A percentile compares a stretch with the other conserved stretches of the same genome.
Evolutionary conservation across 148 eudicot genomes (phyloP).

Genomic region (Arbutus unedo): DNA sequence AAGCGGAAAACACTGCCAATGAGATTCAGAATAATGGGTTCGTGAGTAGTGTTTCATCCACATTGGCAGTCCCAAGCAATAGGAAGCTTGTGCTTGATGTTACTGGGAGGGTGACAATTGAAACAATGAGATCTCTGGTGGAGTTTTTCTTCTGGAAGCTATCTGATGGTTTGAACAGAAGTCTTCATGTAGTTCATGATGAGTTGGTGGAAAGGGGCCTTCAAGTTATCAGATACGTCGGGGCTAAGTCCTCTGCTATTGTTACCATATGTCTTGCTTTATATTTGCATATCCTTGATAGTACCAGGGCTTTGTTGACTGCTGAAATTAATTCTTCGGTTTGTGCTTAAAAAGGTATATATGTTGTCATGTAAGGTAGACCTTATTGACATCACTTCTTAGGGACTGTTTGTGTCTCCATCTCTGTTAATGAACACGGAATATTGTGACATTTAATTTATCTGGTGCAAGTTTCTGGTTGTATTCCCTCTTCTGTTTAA

Average conservation of each 20-base stretch:
- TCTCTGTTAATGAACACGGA: background rate
- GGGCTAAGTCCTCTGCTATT: slow-evolving; percentile 54
- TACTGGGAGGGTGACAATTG: slow-evolving; percentile 77
- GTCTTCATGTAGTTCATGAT: slow-evolving; percentile 42
- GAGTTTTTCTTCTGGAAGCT: slow-evolving; percentile 47
- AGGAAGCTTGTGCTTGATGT: slow-evolving; percentile 65
- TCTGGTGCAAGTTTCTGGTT: background rate
- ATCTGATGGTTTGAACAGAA: slow-evolving; percentile 46
- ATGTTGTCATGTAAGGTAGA: background rate
- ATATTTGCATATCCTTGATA: slow-evolving; percentile 48
- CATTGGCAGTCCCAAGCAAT: slow-evolving; percentile 68
- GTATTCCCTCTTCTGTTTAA: background rate
- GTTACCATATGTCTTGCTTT: slow-evolving; percentile 57
- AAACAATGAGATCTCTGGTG: slow-evolving; percentile 55
- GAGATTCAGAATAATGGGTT: slow-evolving; percentile 36
- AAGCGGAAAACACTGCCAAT: slow-evolving; percentile 13
- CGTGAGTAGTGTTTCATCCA: slow-evolving; percentile 54
- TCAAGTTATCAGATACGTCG: slow-evolving; percentile 52
- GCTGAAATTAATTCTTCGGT: slow-evolving; percentile 29
- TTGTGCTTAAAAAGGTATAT: background rate
- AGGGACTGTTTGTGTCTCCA: background rate
- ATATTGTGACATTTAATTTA: background rate
- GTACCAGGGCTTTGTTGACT: slow-evolving; percentile 42
- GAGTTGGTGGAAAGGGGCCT: slow-evolving; percentile 52
- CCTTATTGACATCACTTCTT: background rate